Percentiles rank a stretch among this genome's conserved stretches.
Conservation (phyloP, 2,329 filamentous ascomycete genomes). For the Pseudocercospora macadamiae region DNA sequence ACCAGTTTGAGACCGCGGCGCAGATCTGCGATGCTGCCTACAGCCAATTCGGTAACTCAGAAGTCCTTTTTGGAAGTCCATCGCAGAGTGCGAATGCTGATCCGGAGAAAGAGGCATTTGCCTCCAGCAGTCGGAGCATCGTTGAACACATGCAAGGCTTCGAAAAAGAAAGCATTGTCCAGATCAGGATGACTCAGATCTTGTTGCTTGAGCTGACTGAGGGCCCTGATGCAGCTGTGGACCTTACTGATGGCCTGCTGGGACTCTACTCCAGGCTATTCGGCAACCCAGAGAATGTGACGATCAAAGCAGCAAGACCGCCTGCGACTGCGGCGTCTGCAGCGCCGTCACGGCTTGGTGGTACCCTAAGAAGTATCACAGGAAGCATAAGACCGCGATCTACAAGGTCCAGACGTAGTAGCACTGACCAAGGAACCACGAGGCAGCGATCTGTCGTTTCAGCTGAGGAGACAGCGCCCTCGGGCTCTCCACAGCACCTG, state of each 20-base stretch:
- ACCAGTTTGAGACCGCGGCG: constrained; percentile 79
- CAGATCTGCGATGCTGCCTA: constrained; percentile 88
- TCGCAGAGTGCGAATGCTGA: constrained; percentile 42
- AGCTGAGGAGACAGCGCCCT: constrained; percentile 27
- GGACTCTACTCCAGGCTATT: constrained; percentile 82
- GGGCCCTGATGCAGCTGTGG: constrained; percentile 82
- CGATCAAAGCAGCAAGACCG: constrained; percentile 38
- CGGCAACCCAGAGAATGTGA: constrained; percentile 57
- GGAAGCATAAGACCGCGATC: constrained; percentile 67
- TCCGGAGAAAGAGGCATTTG: constrained; percentile 20
- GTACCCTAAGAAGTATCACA: constrained; percentile 55
- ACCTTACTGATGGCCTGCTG: constrained; percentile 82
- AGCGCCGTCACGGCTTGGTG: constrained; percentile 33
- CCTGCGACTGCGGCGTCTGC: constrained; percentile 50
- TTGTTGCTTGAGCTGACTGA: constrained; percentile 80
- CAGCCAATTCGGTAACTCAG: constrained; percentile 78
- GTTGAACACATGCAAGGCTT: constrained; percentile 80
- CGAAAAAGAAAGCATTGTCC: constrained; percentile 85
- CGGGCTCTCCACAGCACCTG: constrained; percentile 11
- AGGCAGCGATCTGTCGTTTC: constrained; percentile 23
- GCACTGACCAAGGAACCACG: constrained; percentile 45
- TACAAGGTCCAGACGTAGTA: constrained; percentile 36
- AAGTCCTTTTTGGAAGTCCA: constrained; percentile 68
- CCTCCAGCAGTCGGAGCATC: constrained; percentile 49
- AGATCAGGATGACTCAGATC: constrained; percentile 94